Conservation (phyloP, 768 basidiomycete genomes). For the Rhizopogon vinicolor region DNA sequence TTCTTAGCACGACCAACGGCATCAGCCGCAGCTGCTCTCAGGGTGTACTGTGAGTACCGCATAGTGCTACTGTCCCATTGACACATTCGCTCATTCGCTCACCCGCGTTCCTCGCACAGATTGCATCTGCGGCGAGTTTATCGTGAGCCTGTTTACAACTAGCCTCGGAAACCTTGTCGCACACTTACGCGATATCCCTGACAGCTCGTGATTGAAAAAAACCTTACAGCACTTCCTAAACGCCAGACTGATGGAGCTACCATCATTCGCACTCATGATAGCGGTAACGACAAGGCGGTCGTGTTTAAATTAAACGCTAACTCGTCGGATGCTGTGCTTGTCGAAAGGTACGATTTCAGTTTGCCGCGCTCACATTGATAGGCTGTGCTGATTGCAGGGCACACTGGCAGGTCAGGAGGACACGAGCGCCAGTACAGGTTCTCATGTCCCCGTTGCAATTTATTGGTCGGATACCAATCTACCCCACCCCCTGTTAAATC, state of each 20-base stretch:
- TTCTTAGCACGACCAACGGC: conserved; percentile 68
- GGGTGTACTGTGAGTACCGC: conserved; percentile 69
- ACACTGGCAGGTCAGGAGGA: conserved; percentile 46
- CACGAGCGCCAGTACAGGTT: conserved; percentile 76
- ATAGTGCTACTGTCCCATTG: conserved; percentile 1
- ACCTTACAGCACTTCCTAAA: conserved; percentile 59
- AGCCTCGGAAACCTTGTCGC: not conserved
- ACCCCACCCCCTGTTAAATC: conserved; percentile 72
- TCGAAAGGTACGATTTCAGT: conserved; percentile 61
- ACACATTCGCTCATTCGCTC: conserved; percentile 4
- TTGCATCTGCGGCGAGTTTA: conserved; percentile 86
- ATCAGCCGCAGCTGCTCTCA: conserved; percentile 71
- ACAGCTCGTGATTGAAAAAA: conserved; percentile 81
- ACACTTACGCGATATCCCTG: conserved; percentile 3
- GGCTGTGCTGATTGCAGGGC: conserved; percentile 11
- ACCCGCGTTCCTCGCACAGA: conserved; percentile 38
- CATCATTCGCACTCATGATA: conserved; percentile 74
- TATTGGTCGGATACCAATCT: conserved; percentile 66
- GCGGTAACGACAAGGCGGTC: conserved; percentile 48
- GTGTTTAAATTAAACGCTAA: conserved; percentile 87
- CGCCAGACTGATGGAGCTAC: conserved; percentile 77
- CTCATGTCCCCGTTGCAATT: conserved; percentile 44
- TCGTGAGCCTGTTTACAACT: conserved; percentile 47
- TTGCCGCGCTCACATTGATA: conserved; percentile 2
- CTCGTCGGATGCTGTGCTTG: conserved; percentile 60